Evolutionary conservation across 306 rosid species (phyloP).

Genomic region (Inga leiocalycina): DNA sequence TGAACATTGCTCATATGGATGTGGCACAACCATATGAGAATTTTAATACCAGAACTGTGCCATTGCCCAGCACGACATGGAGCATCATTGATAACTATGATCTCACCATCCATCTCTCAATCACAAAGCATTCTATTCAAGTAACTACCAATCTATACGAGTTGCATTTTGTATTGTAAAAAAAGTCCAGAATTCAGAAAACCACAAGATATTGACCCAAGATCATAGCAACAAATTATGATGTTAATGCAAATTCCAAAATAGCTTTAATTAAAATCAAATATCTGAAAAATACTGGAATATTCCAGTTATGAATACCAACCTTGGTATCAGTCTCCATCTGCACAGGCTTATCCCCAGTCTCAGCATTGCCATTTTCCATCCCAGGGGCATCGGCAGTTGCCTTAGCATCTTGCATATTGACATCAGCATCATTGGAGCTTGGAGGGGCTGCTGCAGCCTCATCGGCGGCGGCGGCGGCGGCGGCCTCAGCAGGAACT

Average conservation of each 20-base stretch:
- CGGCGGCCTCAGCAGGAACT: slow-evolving; percentile 50
- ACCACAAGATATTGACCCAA: slow-evolving; percentile 1
- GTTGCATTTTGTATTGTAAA: background rate
- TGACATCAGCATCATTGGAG: slow-evolving; percentile 57
- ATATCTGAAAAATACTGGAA: background rate
- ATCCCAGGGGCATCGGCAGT: slow-evolving; percentile 53
- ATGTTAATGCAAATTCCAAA: background rate
- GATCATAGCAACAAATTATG: background rate
- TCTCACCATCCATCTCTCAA: background rate
- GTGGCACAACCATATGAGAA: background rate
- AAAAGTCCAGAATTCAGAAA: background rate
- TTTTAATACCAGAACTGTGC: background rate
- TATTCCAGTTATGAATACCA: background rate
- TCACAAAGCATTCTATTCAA: background rate
- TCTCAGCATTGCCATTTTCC: slow-evolving; percentile 66
- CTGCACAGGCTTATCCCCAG: slow-evolving; percentile 77
- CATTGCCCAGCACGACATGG: background rate
- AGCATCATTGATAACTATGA: background rate
- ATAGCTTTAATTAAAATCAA: background rate
- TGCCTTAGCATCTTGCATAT: slow-evolving; percentile 86
- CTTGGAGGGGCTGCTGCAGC: slow-evolving; percentile 46
- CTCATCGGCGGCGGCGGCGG: slow-evolving; percentile 42
- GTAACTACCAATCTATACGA: background rate
- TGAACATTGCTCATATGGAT: background rate
- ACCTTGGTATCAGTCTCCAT: slow-evolving; percentile 92